These are phyloP conservation scores for Scutellaria barbata DNA, from an alignment of 257 asterid species.

Conservation along the genomic window DNA sequence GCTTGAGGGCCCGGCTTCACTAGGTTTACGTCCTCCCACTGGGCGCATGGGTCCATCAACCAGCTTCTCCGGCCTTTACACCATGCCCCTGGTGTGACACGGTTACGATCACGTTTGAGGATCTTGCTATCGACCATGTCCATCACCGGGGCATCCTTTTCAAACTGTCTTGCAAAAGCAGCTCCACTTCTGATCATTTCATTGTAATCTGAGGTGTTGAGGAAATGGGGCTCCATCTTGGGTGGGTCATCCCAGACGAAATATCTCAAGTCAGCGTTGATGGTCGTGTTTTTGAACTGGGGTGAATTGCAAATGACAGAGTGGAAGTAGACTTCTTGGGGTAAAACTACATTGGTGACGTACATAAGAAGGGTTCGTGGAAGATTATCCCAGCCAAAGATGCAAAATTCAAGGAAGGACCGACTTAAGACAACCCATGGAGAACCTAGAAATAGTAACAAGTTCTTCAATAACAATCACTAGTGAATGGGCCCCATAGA, in stretches of 20 bases:
- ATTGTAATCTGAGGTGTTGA: constrained; percentile 60
- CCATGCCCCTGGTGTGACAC: constrained; percentile 94
- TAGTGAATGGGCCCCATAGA: not conserved
- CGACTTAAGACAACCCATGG: constrained; percentile 94
- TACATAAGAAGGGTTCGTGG: constrained; percentile 95
- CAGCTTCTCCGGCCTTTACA: constrained; percentile 70
- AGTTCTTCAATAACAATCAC: too few relatives aligned
- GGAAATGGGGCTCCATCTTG: constrained; percentile 89
- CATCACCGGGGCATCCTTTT: constrained; percentile 59
- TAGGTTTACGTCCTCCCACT: constrained; percentile 84
- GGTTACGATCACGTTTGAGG: constrained; percentile 69
- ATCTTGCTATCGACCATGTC: constrained; percentile 77
- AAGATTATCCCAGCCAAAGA: constrained; percentile 96
- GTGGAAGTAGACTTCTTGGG: constrained; percentile 95
- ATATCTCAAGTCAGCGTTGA: constrained; percentile 86
- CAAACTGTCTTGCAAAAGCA: constrained; percentile 89
- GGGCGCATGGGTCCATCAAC: constrained; percentile 85
- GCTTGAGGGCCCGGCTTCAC: constrained; percentile 71
- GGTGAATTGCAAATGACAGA: constrained; percentile 84
- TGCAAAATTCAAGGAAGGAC: constrained; percentile 81
- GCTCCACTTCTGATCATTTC: constrained; percentile 83
- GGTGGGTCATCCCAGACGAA: constrained; percentile 97
- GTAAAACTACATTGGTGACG: constrained; percentile 61
- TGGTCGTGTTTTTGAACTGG: constrained; percentile 74
- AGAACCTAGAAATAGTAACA: constrained; percentile 63